phyloP scores from a whole-genome alignment of 225 moss, liverwort and hornwort genomes.

The Climacium dendroides region DNA sequence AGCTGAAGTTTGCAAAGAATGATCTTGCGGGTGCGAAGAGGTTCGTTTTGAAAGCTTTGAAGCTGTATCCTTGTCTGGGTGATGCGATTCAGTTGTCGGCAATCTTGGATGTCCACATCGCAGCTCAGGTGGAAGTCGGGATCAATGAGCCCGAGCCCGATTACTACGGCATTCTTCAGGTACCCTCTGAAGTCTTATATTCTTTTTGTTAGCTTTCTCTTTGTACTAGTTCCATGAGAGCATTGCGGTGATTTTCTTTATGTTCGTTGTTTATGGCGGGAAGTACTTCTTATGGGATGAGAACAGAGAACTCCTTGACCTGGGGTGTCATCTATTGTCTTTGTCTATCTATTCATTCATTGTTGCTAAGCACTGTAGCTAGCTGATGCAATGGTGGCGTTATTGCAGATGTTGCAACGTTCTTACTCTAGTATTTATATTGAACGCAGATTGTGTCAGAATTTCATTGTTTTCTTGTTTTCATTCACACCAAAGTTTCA shows the following conservation, averaged over 20 bases:
- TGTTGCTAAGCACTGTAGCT: not conserved
- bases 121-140: slow-evolving; percentile 56
- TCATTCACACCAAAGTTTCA: not conserved
- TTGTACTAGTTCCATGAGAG: not conserved
- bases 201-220: not conserved
- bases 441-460: not conserved
- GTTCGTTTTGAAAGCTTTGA: slow-evolving; percentile 61
- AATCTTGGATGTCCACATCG: slow-evolving; percentile 69
- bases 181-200: not conserved
- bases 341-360: not conserved
- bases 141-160: slow-evolving; percentile 33
- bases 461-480: not conserved
- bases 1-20: slow-evolving; percentile 40
- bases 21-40: slow-evolving; percentile 74
- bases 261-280: not conserved
- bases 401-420: not conserved
- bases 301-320: not conserved
- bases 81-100: slow-evolving; percentile 53
- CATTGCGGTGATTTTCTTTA: not conserved
- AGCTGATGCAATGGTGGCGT: not conserved
- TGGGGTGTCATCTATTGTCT: not conserved
- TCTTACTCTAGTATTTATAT: not conserved
- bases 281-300: not conserved
- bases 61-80: slow-evolving; percentile 50
- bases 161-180: slow-evolving; percentile 82